A percentile compares a stretch with the other conserved stretches of the same genome.
phyloP scores from a whole-genome alignment of 2,329 filamentous ascomycete genomes.

The Pestalotiopsis sp. region DNA sequence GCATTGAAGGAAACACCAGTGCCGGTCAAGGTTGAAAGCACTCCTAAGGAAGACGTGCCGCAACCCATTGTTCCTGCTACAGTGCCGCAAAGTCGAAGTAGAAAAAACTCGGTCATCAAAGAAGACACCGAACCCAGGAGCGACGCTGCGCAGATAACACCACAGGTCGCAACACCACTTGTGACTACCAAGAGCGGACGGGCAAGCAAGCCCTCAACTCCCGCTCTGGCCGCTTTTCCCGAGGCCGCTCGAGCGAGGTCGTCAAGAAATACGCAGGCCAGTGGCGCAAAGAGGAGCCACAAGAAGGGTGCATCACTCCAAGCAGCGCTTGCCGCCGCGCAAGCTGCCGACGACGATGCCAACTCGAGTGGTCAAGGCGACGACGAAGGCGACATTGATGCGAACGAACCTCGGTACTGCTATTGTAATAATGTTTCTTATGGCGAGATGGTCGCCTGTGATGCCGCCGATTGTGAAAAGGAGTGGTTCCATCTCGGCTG shows the following conservation, averaged over 20 bases:
- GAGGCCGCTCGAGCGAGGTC: constrained; percentile 58
- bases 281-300: constrained; percentile 55
- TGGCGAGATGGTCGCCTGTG: constrained; percentile 83
- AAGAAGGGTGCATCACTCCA: constrained; percentile 57
- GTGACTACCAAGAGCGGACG: constrained; percentile 66
- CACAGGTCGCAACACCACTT: constrained; percentile 38
- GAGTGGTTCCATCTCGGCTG: constrained; percentile 88
- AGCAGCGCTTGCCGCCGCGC: constrained; percentile 38
- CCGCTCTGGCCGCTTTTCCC: constrained; percentile 61
- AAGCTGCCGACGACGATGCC: constrained; percentile 48
- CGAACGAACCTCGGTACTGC: constrained; percentile 75
- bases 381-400: constrained; percentile 64
- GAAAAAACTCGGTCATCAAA: constrained; percentile 41
- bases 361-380: constrained; percentile 46
- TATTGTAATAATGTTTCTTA: constrained; percentile 82
- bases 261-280: constrained; percentile 44
- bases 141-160: constrained; percentile 40
- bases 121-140: constrained; percentile 52
- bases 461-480: constrained; percentile 70
- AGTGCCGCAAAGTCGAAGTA: constrained; percentile 31
- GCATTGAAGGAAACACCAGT: constrained; percentile 50
- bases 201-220: constrained; percentile 69
- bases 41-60: constrained; percentile 34
- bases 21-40: constrained; percentile 38
- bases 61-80: constrained; percentile 26